These are phyloP conservation scores for Echria macrotheca DNA, from an alignment of 495 filamentous ascomycete species.

Conservation along the genomic window DNA sequence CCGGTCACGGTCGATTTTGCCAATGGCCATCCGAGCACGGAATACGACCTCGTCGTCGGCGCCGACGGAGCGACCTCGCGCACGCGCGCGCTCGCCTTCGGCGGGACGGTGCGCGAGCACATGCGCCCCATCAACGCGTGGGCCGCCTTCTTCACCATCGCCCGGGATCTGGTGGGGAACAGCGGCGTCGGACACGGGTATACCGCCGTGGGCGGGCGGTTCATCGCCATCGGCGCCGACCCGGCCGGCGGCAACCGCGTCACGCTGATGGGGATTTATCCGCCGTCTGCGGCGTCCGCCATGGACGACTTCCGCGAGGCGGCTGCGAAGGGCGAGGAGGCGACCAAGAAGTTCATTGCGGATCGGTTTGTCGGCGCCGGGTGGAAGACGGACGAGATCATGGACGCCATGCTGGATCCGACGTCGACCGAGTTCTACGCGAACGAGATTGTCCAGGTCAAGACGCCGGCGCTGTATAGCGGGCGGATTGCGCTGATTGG, in stretches of 20 bases:
- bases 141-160: constrained; percentile 38
- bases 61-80: constrained; percentile 46
- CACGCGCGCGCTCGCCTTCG: constrained; percentile 42
- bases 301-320: constrained; percentile 35
- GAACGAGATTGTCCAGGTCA: constrained; percentile 43
- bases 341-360: constrained; percentile 35
- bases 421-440: constrained; percentile 44
- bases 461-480: constrained; percentile 23
- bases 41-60: constrained; percentile 46
- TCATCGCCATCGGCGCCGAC: constrained; percentile 31
- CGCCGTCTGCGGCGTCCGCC: constrained; percentile 19
- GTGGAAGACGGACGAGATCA: constrained; percentile 37
- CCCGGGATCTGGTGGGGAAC: constrained; percentile 33
- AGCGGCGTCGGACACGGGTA: constrained; percentile 30
- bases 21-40: constrained; percentile 23
- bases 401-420: constrained; percentile 33
- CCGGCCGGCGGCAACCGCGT: constrained; percentile 26
- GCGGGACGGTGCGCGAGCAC: constrained; percentile 35
- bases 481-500: constrained; percentile 38
- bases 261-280: constrained; percentile 4
- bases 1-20: constrained; percentile 21
- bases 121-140: constrained; percentile 32
- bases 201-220: constrained; percentile 34
- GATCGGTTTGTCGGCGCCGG: constrained; percentile 35
- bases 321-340: constrained; percentile 32